Evolutionary conservation across 345 rosid species (phyloP).

Genomic region (Gossypium arboreum): DNA sequence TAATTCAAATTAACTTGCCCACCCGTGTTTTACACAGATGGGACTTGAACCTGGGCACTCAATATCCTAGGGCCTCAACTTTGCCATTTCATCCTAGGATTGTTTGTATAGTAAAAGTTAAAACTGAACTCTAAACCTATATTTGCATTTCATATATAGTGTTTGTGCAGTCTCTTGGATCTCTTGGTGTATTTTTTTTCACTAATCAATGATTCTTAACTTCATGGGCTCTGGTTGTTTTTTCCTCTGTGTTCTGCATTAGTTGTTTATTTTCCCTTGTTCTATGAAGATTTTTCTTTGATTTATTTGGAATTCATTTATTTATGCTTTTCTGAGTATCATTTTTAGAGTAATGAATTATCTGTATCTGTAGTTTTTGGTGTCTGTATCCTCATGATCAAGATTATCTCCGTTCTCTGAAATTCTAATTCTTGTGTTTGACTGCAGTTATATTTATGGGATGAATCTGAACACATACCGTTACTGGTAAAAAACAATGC

Average conservation of each 20-base stretch:
- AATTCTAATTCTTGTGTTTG: background rate
- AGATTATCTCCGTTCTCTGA: background rate
- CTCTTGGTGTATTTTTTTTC: background rate
- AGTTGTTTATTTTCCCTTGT: background rate
- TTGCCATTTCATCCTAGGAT: background rate
- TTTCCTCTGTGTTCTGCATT: background rate
- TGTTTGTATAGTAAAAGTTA: background rate
- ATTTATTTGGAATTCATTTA: background rate
- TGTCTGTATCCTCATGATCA: background rate
- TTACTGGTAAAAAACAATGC: slow-evolving; percentile 52
- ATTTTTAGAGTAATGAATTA: background rate
- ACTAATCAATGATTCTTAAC: too few relatives aligned
- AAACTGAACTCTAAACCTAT: background rate
- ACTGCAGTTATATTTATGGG: slow-evolving; percentile 54
- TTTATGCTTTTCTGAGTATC: background rate
- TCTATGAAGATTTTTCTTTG: background rate
- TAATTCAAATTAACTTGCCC: too few relatives aligned
- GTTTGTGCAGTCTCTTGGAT: background rate
- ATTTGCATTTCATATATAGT: background rate
- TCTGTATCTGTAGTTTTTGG: background rate
- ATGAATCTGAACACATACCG: slow-evolving; percentile 46
- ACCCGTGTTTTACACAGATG: too few relatives aligned
- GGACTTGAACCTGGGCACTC: too few relatives aligned
- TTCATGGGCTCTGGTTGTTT: background rate
- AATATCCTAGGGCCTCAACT: too few relatives aligned